Evolutionary conservation across 306 rosid genomes (phyloP), one percentile per base, ranked within the genome.

Genomic region (Sicyos baderoa): DNA sequence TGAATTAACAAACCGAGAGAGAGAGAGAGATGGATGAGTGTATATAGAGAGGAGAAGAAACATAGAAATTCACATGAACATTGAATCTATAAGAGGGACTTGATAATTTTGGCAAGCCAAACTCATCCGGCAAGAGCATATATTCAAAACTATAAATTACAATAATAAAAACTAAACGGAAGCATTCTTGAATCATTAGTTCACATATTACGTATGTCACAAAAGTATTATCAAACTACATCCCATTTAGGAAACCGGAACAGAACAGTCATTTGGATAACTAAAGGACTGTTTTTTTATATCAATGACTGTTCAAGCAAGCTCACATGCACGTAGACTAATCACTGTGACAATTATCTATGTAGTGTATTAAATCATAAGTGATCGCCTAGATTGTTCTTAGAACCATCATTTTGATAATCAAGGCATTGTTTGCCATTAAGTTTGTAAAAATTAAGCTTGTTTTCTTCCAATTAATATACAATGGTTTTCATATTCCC

Each of bases 1-100:
- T 86, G 75, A 72, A 79, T 15, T 12, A 29, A 8, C 35, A 53
- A 51, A 44, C 35, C 15, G 10, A 29, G 35, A 29, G 1, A 16
- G 35, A 29, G 1, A 16, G 10, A 16, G 25, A 10, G 50, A 61
- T 61, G 50, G 27, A 61, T 17, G 25, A 61, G 50, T 17, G 25
- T 37, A 29, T 29, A 29, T 4, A 37, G 16, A 9, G 14, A 17
- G 10, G 6, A n/a, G 18, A 5, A 9, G 48, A 9, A 37, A 37
- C 50, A 37, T 37, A 50, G 27, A 61, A 25, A 16, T 61, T 61
- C 25, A 32, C 35, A 37, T 10, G 25, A 61, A 10, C 66, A 59
- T 16, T 1, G 2, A 60, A 32, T 32, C 49, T 3, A 32, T 21
- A 9, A 60, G 10, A 37, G 22, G 7, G 35, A 16, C 49, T n/a